Evolutionary conservation across 345 rosid genomes (phyloP), one percentile per base, ranked within the genome.

Genomic region (Eucalyptus marginata): DNA sequence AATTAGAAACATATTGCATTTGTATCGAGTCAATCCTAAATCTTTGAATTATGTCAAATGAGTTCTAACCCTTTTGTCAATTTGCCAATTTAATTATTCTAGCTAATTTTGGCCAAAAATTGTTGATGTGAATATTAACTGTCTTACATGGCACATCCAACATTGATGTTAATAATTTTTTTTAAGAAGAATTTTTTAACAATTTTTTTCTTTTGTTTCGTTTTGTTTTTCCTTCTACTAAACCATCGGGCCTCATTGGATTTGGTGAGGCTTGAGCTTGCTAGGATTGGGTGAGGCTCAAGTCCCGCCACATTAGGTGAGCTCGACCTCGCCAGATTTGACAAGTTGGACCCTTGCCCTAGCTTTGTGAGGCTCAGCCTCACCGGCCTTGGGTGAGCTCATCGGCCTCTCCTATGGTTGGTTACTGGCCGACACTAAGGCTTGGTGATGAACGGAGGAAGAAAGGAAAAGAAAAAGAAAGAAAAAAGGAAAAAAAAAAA

Each of bases 341-440:
- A 56, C 27, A 24, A 56, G 29, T 22, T 24, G 12, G 27, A 56
- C 27, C 29, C 29, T 56, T 9, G 62, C 29, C 27, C 6, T 22
- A 56, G 27, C 3, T 24, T 56, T 29, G 29, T 0, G 6, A 56
- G 12, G 0, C 29, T 9, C 3, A 24, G 8, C 62, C 27, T 56
- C 59, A 20, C 1, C 0, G 12, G 2, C 59, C 27, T n/a, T n/a
- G n/a, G n/a, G n/a, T n/a, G n/a, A n/a, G n/a, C n/a, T n/a, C n/a
- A n/a, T n/a, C n/a, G n/a, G n/a, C n/a, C 62, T 56, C 62, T 56
- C 5, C 12, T 56, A 10, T 22, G 0, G 5, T 24, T 10, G 62
- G 27, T 56, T 24, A 20, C 0, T 2, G 0, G 0, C 0, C 2
- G 5, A 22, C 27, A 1, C 1, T 9, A 0, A 22, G 59, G 25